Percentiles rank a stretch among this genome's conserved stretches.
Conservation (phyloP, 106 monocot genomes). For the Dactylorhiza incarnata region DNA sequence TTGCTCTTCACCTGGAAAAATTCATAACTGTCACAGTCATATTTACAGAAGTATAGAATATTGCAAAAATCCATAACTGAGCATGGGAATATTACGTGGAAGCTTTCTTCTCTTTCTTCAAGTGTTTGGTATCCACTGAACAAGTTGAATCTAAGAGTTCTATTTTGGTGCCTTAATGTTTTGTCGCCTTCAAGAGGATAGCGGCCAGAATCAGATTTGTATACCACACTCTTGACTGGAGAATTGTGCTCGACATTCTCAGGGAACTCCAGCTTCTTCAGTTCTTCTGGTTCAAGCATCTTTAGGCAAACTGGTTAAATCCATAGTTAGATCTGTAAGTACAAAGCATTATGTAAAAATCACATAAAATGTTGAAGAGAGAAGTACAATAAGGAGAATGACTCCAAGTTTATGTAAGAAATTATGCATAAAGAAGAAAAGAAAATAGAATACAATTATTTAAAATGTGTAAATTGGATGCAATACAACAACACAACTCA, state of each 20-base stretch:
- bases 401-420: neutral
- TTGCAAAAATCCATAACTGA: neutral
- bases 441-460: neutral
- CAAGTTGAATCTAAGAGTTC: constrained; percentile 58
- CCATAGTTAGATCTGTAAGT: neutral
- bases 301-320: constrained; percentile 67
- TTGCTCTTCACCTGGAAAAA: constrained; percentile 55
- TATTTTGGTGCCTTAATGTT: constrained; percentile 15
- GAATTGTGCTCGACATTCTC: constrained; percentile 14
- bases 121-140: constrained; percentile 83
- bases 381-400: neutral
- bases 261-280: constrained; percentile 66
- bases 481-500: too few relatives aligned
- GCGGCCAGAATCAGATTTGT: constrained; percentile 39
- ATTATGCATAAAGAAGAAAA: neutral
- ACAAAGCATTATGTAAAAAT: neutral
- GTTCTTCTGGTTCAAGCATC: constrained; percentile 48
- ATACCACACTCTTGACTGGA: constrained; percentile 51
- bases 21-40: neutral
- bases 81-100: constrained; percentile 44
- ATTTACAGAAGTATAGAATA: too few relatives aligned
- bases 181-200: constrained; percentile 17
- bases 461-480: neutral
- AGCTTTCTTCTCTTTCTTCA: constrained; percentile 82
- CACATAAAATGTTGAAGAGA: neutral